These are phyloP conservation scores for Eryngium alpinum DNA, from an alignment of 140 eudicot species.

Conservation along the genomic window DNA sequence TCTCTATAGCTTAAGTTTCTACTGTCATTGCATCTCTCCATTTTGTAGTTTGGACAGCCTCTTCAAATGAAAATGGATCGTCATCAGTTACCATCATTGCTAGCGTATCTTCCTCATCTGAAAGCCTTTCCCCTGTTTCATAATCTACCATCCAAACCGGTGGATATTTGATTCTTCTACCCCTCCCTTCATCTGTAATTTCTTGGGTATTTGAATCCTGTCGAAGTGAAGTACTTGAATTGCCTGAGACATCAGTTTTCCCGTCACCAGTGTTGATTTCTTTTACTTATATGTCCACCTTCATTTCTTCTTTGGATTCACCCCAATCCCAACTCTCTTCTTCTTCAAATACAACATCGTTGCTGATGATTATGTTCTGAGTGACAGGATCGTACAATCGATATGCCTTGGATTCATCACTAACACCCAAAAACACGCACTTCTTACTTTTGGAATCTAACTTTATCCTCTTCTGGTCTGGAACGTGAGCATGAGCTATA, in stretches of 20 bases:
- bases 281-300: neutral
- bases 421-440: conserved; percentile 5
- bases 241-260: neutral
- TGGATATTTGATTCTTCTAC: neutral
- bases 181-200: neutral
- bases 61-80: neutral
- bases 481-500: neutral
- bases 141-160: conserved; percentile 12
- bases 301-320: neutral
- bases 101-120: conserved; percentile 9
- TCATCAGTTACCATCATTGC: neutral
- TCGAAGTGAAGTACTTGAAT: neutral
- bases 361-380: neutral
- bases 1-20: neutral
- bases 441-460: conserved; percentile 3
- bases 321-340: neutral
- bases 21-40: conserved; percentile 1
- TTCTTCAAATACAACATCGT: conserved; percentile 4
- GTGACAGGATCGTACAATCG: neutral
- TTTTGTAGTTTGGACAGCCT: neutral
- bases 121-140: neutral
- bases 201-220: neutral
- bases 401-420: conserved; percentile 11
- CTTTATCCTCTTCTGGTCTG: neutral
- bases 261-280: neutral